Evolutionary conservation across 78 protist species (phyloP).

Genomic region (Dictyostelium firmibasis): DNA sequence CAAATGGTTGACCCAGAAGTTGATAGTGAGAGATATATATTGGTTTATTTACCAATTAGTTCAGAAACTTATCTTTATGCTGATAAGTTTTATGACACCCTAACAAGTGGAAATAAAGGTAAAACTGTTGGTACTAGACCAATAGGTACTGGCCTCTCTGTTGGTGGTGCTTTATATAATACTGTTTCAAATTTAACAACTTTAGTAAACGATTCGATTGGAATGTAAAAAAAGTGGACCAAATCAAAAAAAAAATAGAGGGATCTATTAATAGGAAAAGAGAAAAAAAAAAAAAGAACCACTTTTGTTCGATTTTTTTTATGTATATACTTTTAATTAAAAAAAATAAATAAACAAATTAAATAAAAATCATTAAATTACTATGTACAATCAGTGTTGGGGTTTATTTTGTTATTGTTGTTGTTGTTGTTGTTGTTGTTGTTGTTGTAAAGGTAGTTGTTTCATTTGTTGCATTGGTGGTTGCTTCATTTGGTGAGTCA

Average conservation of each 20-base stretch:
- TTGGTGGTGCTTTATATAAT: conserved; percentile 36
- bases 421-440: neutral
- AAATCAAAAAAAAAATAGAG: neutral
- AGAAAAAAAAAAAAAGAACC: neutral
- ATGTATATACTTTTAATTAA: neutral
- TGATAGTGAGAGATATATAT: conserved; percentile 1
- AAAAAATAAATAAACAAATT: neutral
- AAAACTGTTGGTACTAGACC: conserved; percentile 65
- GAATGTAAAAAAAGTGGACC: neutral
- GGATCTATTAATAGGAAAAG: too few species aligned
- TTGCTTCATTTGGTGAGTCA: neutral
- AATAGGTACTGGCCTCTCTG: conserved; percentile 32
- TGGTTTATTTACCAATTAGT: conserved; percentile 62
- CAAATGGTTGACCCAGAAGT: conserved; percentile 16
- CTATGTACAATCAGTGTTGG: neutral
- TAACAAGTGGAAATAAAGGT: conserved; percentile 64
- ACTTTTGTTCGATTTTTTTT: neutral
- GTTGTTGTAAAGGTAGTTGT: neutral
- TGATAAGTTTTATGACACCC: conserved; percentile 43
- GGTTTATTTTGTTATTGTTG: neutral
- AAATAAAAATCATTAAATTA: neutral
- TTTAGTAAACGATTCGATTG: conserved; percentile 21
- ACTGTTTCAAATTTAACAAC: conserved; percentile 36
- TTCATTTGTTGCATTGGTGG: neutral
- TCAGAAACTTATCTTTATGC: conserved; percentile 35